Evolutionary conservation across 2,329 filamentous ascomycete species (phyloP), one percentile per base, ranked within the genome.

Genomic region (Sordariomycetes sp.): DNA sequence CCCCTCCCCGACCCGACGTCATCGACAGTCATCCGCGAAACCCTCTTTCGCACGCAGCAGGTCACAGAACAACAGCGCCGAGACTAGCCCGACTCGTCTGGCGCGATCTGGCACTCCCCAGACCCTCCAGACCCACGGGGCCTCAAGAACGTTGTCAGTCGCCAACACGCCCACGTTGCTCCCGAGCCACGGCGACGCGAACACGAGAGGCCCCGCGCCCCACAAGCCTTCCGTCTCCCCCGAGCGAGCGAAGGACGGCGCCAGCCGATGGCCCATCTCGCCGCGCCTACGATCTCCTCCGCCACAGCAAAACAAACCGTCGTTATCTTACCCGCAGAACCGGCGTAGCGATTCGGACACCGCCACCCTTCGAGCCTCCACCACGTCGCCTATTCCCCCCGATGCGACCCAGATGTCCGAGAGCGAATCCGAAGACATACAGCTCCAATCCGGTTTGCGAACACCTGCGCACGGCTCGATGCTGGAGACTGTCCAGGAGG

Each of bases 401-500:
- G 63, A 60, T 53, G 69, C 65, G 42, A 67, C 63, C 60, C 67
- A 62, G 65, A 71, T 68, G 57, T 73, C 74, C 12, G 79, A 82
- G 60, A 76, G 70, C 62, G 80, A 83, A 60, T 69, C 69, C 57
- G 80, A 82, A 62, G 80, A 82, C 45, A 61, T 67, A 12, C 69
- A 74, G 45, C 63, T 71, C n/a, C 70, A 71, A 52, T 72, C 79
- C 22, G 82, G 81, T 54, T 74, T 81, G 72, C 74, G 78, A 66
- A 82, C 83, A 20, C 81, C 83, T 24, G 78, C 76, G 36, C 80
- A 78, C 59, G 75, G 78, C 56, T 82, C 85, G 54, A 82, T 81
- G 53, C 74, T 96, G 58, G 92, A 95, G 71, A 96, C 94, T 0
- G 92, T 97, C 17, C 87, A 96, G 67, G 92, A 96, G 75, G 85